Evolutionary conservation across 805 yeast genomes (phyloP), one percentile per base, ranked within the genome.

Genomic region (Candida schatavii): DNA sequence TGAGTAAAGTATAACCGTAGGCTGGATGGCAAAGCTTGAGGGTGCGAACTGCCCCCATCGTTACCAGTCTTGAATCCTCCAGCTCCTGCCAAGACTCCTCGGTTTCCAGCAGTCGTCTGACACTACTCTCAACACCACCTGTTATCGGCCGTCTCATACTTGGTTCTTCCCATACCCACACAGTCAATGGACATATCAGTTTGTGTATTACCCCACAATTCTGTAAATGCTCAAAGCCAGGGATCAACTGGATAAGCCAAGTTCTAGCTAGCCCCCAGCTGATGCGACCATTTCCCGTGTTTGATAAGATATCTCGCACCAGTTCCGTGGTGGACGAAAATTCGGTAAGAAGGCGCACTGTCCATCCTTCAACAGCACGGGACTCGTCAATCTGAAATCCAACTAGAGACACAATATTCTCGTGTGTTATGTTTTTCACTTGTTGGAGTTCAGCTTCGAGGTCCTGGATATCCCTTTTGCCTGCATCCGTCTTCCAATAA

Each of bases 241-340:
- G 97, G 27, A 93, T 66, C 3, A 93, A 52, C 56, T 90, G 93
- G 37, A 90, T 83, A 29, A 89, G 74, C 97, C 97, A 93, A 4
- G 83, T 74, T 48, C 98, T 77, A 0, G 95, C 95, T 2, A 86
- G 74, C 3, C 85, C 80, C 53, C 90, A 67, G 52, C 79, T 83
- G 5, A 88, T 75, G 35, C 75, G 75, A 2, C 80, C 83, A 7
- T 10, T 18, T 5, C 15, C 15, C 15, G n/a, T 27, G 0, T 88
- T 78, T 11, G 80, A 75, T 10, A 91, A 64, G 6, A 91, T 59
- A 38, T 83, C 89, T 29, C 78, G 73, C 5, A 88, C 51, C 1
- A 85, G 71, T 18, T 81, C 84, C 30, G 76, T 69, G 0, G 76
- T 60, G 4, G 56, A 49, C 2, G 80, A 67, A 46, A 76, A 79